A percentile compares a stretch with the other conserved stretches of the same genome.
Evolutionary conservation across 1,284 basidiomycete species (phyloP).

Genomic region (Fistulinella cinereoalba): DNA sequence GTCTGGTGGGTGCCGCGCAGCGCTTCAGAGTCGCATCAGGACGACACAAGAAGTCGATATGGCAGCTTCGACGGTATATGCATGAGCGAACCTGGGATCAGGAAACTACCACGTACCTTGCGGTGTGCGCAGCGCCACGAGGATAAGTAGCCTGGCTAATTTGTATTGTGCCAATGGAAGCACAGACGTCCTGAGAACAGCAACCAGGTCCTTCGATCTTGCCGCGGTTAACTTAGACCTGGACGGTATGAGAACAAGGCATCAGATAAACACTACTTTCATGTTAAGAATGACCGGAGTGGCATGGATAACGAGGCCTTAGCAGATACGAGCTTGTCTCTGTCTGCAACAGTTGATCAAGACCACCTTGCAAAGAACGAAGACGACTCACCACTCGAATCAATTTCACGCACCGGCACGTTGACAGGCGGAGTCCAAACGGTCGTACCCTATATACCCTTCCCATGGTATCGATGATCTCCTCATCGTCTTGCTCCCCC

Average conservation of each 20-base stretch:
- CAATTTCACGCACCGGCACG: slow-evolving; percentile 90
- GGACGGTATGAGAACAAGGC: slow-evolving; percentile 91
- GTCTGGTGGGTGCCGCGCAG: no score
- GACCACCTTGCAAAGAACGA: background rate
- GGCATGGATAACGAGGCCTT: slow-evolving; percentile 95
- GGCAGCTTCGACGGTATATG: no score
- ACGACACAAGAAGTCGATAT: no score
- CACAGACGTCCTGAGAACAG: slow-evolving; percentile 93
- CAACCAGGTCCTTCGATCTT: slow-evolving; percentile 90
- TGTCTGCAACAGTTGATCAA: slow-evolving; percentile 57
- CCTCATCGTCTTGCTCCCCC: slow-evolving; percentile 69
- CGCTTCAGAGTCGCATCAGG: no score
- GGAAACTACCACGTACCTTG: no score
- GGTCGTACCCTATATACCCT: slow-evolving; percentile 91
- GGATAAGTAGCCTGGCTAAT: no score
- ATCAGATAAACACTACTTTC: slow-evolving; percentile 98
- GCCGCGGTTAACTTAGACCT: slow-evolving; percentile 94
- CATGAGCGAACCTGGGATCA: no score
- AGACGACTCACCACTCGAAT: slow-evolving; percentile 69
- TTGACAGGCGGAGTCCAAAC: slow-evolving; percentile 80
- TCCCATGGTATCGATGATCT: slow-evolving; percentile 76
- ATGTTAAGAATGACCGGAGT: slow-evolving; percentile 99
- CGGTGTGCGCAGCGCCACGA: no score
- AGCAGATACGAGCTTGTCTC: slow-evolving; percentile 93
- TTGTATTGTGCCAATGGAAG: slow-evolving; percentile 84